Conservation (phyloP, 2,329 filamentous ascomycete genomes). For the Pseudopyricularia cyperi region DNA sequence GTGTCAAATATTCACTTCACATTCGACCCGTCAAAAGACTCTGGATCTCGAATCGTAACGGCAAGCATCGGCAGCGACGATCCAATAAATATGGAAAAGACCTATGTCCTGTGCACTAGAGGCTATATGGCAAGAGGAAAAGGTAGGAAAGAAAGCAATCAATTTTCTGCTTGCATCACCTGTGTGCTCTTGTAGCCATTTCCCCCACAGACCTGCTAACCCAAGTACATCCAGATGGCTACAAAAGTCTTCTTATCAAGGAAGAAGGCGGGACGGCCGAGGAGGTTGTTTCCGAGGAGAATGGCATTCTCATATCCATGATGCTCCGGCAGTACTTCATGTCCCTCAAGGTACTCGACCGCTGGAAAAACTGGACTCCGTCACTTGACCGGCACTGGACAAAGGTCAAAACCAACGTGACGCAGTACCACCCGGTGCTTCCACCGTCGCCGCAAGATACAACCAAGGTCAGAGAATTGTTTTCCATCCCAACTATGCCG, state of each 20-base stretch:
- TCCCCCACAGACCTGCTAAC: too few species aligned
- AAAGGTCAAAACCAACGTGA: conserved; percentile 47
- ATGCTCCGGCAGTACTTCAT: conserved; percentile 88
- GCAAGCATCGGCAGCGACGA: conserved; percentile 43
- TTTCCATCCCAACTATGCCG: conserved; percentile 5
- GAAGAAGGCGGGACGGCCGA: conserved; percentile 64
- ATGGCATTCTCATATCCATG: conserved; percentile 73
- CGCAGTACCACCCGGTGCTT: conserved; percentile 34
- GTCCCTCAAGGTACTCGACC: conserved; percentile 66
- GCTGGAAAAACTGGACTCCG: conserved; percentile 61
- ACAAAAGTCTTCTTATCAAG: conserved; percentile 59
- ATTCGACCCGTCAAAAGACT: conserved; percentile 51
- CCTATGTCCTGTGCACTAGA: conserved; percentile 65
- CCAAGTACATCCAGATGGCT: conserved; percentile 46
- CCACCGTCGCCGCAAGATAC: conserved; percentile 20
- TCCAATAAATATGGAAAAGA: conserved; percentile 46
- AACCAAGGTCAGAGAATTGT: conserved; percentile 12
- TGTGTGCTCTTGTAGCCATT: too few species aligned
- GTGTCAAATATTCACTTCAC: conserved; percentile 71
- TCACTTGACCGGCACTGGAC: conserved; percentile 53
- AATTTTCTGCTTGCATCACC: too few species aligned
- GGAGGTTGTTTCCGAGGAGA: conserved; percentile 74
- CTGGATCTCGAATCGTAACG: conserved; percentile 49
- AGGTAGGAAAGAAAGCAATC: conserved; percentile 21
- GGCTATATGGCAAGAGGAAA: conserved; percentile 86